phyloP scores from a whole-genome alignment of 768 basidiomycete genomes.

The Naematelia encephala region DNA sequence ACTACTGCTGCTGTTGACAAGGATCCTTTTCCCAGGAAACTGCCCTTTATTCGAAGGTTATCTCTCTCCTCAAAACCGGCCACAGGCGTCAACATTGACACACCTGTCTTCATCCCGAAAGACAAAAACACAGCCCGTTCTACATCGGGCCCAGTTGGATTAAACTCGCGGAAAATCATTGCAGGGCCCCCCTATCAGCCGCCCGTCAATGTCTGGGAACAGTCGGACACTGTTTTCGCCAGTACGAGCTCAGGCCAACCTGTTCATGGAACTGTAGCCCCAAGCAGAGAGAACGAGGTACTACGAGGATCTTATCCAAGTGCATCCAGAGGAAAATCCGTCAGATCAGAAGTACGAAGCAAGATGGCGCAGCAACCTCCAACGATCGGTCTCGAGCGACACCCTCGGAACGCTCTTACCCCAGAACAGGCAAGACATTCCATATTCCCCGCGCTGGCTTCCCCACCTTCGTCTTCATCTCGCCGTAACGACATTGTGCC shows the following conservation, averaged over 20 bases:
- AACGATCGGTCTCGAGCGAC: too few relatives aligned
- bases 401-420: too few relatives aligned
- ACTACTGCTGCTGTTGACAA: not conserved
- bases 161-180: not conserved
- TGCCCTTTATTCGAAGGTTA: not conserved
- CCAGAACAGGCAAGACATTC: slow-evolving; percentile 7
- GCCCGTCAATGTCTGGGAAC: not conserved
- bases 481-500: not conserved
- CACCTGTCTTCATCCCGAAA: not conserved
- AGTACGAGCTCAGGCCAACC: too few relatives aligned
- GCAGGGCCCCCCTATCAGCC: not conserved
- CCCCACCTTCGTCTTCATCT: slow-evolving; percentile 21
- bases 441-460: slow-evolving; percentile 31
- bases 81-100: not conserved
- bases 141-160: not conserved
- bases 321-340: too few relatives aligned
- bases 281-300: too few relatives aligned
- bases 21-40: not conserved
- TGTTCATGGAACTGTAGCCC: too few relatives aligned
- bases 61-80: not conserved
- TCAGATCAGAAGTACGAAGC: too few relatives aligned
- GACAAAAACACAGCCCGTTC: not conserved
- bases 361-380: too few relatives aligned
- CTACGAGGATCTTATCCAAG: too few relatives aligned
- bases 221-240: too few relatives aligned